These are phyloP conservation scores for Salinomyces thailandicus DNA, from an alignment of 2,329 filamentous ascomycete species.

Conservation along the genomic window DNA sequence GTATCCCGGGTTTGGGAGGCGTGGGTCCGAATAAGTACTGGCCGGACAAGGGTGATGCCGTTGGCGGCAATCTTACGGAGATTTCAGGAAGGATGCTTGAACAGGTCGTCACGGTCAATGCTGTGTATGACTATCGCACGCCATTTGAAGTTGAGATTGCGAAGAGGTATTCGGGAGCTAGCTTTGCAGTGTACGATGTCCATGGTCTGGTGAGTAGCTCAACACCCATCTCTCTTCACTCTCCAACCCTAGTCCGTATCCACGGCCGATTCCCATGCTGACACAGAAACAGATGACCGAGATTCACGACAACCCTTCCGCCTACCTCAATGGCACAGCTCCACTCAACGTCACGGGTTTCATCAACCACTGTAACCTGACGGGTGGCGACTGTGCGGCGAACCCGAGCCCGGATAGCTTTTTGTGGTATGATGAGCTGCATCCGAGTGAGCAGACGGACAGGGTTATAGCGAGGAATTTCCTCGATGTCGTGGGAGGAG, in stretches of 20 bases:
- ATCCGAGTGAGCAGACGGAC: conserved; percentile 57
- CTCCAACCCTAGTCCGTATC: neutral
- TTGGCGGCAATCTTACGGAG: conserved; percentile 37
- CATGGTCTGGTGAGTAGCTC: conserved; percentile 44
- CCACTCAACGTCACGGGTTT: conserved; percentile 53
- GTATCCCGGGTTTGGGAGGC: conserved; percentile 37
- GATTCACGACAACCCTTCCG: conserved; percentile 49
- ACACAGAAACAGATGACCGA: conserved; percentile 43
- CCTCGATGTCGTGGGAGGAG: conserved; percentile 43
- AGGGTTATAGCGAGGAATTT: conserved; percentile 48
- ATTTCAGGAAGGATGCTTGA: conserved; percentile 44
- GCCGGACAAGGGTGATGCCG: conserved; percentile 30
- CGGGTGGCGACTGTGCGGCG: conserved; percentile 32
- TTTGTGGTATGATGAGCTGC: conserved; percentile 64
- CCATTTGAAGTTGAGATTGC: conserved; percentile 36
- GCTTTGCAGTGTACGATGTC: conserved; percentile 57
- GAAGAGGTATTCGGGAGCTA: conserved; percentile 42
- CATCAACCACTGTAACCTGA: conserved; percentile 44
- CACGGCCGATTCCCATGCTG: neutral
- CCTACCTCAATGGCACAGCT: conserved; percentile 51
- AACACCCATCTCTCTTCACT: neutral
- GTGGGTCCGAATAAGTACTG: conserved; percentile 35
- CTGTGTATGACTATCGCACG: conserved; percentile 42
- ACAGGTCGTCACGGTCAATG: conserved; percentile 41
- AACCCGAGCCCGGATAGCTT: conserved; percentile 46